Evolutionary conservation across 176 grass and related monocot species (phyloP).

Genomic region (Oryza punctata): DNA sequence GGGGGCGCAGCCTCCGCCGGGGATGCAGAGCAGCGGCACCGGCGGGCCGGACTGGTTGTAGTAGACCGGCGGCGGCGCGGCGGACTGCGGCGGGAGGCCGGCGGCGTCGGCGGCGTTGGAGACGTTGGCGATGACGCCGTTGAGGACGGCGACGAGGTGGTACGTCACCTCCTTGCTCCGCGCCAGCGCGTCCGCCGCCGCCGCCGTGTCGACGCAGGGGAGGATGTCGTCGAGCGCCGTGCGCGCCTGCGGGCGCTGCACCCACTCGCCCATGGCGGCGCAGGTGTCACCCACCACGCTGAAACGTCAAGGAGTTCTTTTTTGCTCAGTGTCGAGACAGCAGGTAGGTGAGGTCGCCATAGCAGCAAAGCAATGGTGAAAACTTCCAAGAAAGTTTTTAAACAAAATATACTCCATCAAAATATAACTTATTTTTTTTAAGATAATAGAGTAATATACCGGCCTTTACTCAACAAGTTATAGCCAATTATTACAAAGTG

Average conservation of each 20-base stretch:
- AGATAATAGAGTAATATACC: too few relatives aligned
- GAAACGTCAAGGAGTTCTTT: neutral
- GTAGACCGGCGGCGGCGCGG: neutral
- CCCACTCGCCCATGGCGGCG: conserved; percentile 70
- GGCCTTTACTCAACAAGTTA: too few relatives aligned
- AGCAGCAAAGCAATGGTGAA: neutral
- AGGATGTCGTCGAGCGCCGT: conserved; percentile 70
- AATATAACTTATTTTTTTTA: too few relatives aligned
- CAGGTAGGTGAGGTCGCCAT: neutral
- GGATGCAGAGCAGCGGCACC: conserved; percentile 57
- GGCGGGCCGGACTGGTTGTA: conserved; percentile 61
- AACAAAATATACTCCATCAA: too few relatives aligned
- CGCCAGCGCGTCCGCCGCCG: conserved; percentile 44
- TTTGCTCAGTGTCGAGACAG: neutral
- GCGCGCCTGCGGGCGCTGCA: conserved; percentile 47
- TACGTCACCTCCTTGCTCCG: conserved; percentile 65
- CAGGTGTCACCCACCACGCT: conserved; percentile 65
- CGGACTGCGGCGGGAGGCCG: neutral
- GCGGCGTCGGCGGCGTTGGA: conserved; percentile 34
- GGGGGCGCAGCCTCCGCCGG: conserved; percentile 27
- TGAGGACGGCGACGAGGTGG: conserved; percentile 54
- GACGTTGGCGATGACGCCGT: conserved; percentile 45
- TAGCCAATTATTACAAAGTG: too few relatives aligned
- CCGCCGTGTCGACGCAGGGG: conserved; percentile 56
- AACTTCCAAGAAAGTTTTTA: neutral